Evolutionary conservation across 106 monocot genomes (phyloP).

Genomic region (Dendrobium chrysotoxum): DNA sequence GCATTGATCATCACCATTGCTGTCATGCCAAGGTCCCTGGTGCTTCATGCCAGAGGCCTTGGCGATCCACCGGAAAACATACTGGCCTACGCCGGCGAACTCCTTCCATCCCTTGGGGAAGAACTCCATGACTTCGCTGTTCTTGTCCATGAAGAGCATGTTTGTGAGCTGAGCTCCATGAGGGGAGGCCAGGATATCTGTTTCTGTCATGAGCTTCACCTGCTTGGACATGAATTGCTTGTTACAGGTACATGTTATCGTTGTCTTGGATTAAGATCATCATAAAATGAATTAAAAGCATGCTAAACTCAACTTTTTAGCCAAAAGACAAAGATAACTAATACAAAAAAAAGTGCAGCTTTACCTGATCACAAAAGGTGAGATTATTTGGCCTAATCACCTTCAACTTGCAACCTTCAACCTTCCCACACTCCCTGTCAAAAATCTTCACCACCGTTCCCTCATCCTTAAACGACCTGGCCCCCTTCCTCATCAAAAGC

Average conservation of each 20-base stretch:
- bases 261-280: no score
- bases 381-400: conserved; percentile 21
- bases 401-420: conserved; percentile 27
- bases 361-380: conserved; percentile 59
- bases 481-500: background rate
- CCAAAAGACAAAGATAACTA: background rate
- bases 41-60: conserved; percentile 49
- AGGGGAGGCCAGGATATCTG: conserved; percentile 48
- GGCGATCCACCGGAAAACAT: conserved; percentile 11
- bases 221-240: no score
- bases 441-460: conserved; percentile 15
- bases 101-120: conserved; percentile 77
- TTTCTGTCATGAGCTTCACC: conserved; percentile 35
- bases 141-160: conserved; percentile 71
- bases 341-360: background rate
- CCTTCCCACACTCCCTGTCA: conserved; percentile 28
- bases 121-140: conserved; percentile 58
- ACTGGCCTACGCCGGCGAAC: conserved; percentile 39
- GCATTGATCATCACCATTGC: conserved; percentile 29
- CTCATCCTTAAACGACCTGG: conserved; percentile 12
- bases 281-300: no score
- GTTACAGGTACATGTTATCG: no score
- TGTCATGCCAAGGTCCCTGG: conserved; percentile 52
- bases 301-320: conserved; percentile 28
- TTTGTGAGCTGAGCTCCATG: conserved; percentile 87